A percentile compares a stretch with the other conserved stretches of the same genome.
These are phyloP conservation scores for Micractinium sp. DNA, from an alignment of 139 green algal species.

Conservation along the genomic window DNA sequence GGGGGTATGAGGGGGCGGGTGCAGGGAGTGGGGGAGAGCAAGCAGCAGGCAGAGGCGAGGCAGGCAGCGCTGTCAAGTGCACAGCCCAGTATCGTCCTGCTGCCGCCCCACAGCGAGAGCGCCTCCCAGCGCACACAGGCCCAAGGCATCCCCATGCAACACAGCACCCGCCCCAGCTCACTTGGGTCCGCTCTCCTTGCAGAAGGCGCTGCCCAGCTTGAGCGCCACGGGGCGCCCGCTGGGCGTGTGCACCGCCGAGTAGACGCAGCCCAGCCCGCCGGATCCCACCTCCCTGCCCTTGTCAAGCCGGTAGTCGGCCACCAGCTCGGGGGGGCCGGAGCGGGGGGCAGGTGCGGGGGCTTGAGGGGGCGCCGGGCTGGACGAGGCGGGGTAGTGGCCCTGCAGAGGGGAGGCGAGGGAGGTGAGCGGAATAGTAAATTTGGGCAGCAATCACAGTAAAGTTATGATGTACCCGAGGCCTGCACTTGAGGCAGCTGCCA, in stretches of 20 bases:
- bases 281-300: neutral
- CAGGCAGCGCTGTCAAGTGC: neutral
- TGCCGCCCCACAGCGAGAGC: neutral
- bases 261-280: constrained; percentile 21
- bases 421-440: too few relatives aligned
- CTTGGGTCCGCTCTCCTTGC: neutral
- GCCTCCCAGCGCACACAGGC: too few relatives aligned
- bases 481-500: neutral
- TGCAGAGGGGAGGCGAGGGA: too few relatives aligned
- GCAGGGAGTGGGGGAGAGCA: neutral
- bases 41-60: neutral
- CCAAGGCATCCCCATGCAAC: neutral
- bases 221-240: constrained; percentile 7
- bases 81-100: neutral
- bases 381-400: neutral
- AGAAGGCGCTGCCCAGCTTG: constrained; percentile 20
- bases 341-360: neutral
- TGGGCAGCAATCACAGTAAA: neutral
- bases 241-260: neutral
- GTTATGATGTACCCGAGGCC: neutral
- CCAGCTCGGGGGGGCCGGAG: neutral
- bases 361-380: neutral
- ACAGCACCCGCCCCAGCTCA: neutral
- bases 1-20: neutral
- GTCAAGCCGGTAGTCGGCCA: constrained; percentile 3